These are phyloP conservation scores for Umbellularia californica DNA, from an alignment of 164 flowering plant genomes.

Conservation along the genomic window DNA sequence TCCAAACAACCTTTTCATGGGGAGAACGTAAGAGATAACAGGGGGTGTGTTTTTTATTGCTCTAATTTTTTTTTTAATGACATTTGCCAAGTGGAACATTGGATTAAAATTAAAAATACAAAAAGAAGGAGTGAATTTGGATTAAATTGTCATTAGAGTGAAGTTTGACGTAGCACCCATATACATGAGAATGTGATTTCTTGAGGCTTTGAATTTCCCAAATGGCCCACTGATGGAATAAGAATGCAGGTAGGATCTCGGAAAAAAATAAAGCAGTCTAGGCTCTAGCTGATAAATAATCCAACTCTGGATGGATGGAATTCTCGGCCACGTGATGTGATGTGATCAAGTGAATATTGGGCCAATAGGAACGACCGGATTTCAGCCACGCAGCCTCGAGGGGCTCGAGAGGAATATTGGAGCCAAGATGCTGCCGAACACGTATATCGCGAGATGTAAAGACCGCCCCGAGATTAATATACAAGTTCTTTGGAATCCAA, in stretches of 20 bases:
- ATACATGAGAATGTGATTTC: background rate
- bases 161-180: too few relatives aligned
- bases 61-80: too few relatives aligned
- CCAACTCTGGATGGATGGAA: background rate
- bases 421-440: background rate
- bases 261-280: background rate
- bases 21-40: too few relatives aligned
- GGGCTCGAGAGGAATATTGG: conserved; percentile 42
- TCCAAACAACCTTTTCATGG: too few relatives aligned
- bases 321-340: background rate
- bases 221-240: background rate
- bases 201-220: background rate
- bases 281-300: background rate
- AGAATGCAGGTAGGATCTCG: background rate
- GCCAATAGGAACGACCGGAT: background rate
- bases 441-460: too few relatives aligned
- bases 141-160: background rate
- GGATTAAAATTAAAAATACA: background rate
- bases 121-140: background rate
- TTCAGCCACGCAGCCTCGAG: conserved; percentile 22
- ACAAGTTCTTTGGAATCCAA: too few relatives aligned
- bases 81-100: rapidly evolving
- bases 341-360: background rate
- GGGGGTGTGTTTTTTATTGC: too few relatives aligned
- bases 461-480: too few relatives aligned